Evolutionary conservation across 2,329 filamentous ascomycete genomes (phyloP).

Genomic region (Alternaria brassicicola): DNA sequence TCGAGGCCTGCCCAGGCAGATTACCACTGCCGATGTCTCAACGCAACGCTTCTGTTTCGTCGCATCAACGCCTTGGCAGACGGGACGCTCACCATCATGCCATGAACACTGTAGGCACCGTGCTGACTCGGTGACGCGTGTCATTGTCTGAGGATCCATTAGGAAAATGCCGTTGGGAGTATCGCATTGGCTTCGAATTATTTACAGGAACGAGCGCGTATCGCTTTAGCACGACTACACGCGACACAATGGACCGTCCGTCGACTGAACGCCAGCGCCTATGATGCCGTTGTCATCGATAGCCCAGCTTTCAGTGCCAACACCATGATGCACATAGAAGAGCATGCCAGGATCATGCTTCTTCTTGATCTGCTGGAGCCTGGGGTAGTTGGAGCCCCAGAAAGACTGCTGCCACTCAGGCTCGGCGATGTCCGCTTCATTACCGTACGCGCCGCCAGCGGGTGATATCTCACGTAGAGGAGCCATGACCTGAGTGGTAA

Average conservation of each 20-base stretch:
- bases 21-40: slow-evolving; percentile 7
- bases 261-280: slow-evolving; percentile 41
- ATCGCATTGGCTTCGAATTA: slow-evolving; percentile 5
- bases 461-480: slow-evolving; percentile 34
- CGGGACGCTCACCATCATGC: not conserved
- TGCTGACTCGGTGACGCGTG: slow-evolving; percentile 1
- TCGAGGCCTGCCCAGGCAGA: not conserved
- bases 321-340: slow-evolving; percentile 43
- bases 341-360: slow-evolving; percentile 39
- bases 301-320: slow-evolving; percentile 41
- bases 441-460: slow-evolving; percentile 45
- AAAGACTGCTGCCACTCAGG: slow-evolving; percentile 50
- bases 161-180: not conserved
- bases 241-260: slow-evolving; percentile 38
- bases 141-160: not conserved
- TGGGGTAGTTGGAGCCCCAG: slow-evolving; percentile 46
- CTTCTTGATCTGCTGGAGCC: slow-evolving; percentile 37
- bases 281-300: slow-evolving; percentile 37
- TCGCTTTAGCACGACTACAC: slow-evolving; percentile 8
- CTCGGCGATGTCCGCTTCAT: slow-evolving; percentile 51
- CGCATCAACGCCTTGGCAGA: slow-evolving; percentile 5
- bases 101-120: not conserved
- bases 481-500: slow-evolving; percentile 31
- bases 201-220: slow-evolving; percentile 4
- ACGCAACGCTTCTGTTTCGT: slow-evolving; percentile 1